A percentile compares a stretch with the other conserved stretches of the same genome.
Evolutionary conservation across 441 rosid genomes (phyloP).

Genomic region (Populus hybrid): DNA sequence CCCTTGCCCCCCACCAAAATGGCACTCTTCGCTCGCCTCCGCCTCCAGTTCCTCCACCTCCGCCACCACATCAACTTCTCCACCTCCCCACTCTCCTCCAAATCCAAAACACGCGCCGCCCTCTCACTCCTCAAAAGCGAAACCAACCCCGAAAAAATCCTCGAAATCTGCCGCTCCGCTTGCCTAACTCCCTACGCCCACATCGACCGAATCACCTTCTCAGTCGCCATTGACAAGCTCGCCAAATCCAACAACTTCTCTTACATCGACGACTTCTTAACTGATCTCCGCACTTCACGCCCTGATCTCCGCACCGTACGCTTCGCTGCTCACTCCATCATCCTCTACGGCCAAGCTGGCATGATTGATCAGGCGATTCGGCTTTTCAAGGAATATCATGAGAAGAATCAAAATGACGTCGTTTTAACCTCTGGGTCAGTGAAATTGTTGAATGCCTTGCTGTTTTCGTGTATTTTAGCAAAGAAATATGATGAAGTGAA

Average conservation of each 20-base stretch:
- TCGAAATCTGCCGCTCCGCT: constrained; percentile 79
- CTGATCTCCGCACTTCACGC: constrained; percentile 46
- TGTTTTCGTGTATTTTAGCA: constrained; percentile 60
- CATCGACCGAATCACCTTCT: constrained; percentile 61
- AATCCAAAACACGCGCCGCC: constrained; percentile 58
- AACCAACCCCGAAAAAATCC: constrained; percentile 57
- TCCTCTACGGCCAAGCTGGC: constrained; percentile 72
- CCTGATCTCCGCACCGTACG: constrained; percentile 60
- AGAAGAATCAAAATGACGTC: constrained; percentile 13
- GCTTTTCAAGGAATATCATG: constrained; percentile 52
- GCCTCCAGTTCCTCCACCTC: constrained; percentile 14
- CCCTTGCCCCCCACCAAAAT: constrained; percentile 22
- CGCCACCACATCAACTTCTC: constrained; percentile 44
- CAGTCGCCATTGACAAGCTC: constrained; percentile 61
- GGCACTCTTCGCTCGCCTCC: constrained; percentile 60
- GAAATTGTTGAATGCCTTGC: constrained; percentile 55
- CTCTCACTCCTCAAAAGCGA: constrained; percentile 67
- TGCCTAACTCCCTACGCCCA: constrained; percentile 54
- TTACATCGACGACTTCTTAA: constrained; percentile 46
- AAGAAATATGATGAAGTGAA: constrained; percentile 55
- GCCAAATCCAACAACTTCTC: constrained; percentile 46
- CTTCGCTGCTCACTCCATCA: constrained; percentile 56
- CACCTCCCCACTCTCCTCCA: constrained; percentile 50
- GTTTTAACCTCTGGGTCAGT: constrained; percentile 35
- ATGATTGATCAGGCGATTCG: constrained; percentile 63